phyloP scores from a whole-genome alignment of 2,329 filamentous ascomycete genomes.

The Ceratocystis colombiana region DNA sequence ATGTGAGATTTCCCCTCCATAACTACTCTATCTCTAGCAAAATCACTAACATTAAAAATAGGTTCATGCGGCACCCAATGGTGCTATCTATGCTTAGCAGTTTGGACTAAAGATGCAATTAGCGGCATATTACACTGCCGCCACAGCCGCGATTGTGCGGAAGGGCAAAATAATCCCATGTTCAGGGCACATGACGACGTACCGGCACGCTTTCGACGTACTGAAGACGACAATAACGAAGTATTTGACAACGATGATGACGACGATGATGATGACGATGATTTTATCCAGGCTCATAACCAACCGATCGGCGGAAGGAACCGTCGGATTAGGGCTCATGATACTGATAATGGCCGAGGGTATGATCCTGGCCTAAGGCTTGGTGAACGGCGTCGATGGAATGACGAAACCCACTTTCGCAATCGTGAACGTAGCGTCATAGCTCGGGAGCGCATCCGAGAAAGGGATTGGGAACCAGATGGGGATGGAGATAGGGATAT shows the following conservation, averaged over 20 bases:
- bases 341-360: not conserved
- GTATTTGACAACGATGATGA: conserved; percentile 1
- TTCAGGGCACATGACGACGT: conserved; percentile 12
- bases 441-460: not conserved
- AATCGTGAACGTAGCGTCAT: not conserved
- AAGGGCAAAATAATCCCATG: conserved; percentile 16
- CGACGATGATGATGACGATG: not conserved
- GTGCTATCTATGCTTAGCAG: conserved; percentile 35
- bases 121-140: conserved; percentile 15
- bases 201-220: conserved; percentile 3
- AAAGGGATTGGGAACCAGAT: not conserved
- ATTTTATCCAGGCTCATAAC: not conserved
- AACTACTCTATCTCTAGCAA: no score
- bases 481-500: not conserved
- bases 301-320: not conserved
- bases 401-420: not conserved
- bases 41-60: conserved; percentile 19
- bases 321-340: not conserved
- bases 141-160: conserved; percentile 12
- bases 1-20: conserved; percentile 28
- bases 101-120: conserved; percentile 29
- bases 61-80: conserved; percentile 35
- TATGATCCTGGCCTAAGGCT: not conserved
- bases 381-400: not conserved
- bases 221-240: conserved; percentile 10